phyloP scores from a whole-genome alignment of 805 yeast genomes.

The Hanseniaspora hatyaiensis region DNA sequence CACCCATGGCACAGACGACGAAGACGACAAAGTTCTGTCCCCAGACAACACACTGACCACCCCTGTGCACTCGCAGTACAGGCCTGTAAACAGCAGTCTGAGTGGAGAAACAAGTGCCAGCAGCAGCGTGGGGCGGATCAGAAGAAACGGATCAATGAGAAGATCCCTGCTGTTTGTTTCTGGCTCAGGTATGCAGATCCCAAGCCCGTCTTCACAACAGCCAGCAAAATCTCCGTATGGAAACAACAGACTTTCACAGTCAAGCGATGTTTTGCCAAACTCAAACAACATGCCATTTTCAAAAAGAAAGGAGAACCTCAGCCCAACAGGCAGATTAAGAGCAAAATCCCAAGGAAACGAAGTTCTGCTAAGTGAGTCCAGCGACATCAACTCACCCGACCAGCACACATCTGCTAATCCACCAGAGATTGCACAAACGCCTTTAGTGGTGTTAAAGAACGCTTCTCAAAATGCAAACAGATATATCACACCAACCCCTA shows the following conservation, averaged over 20 bases:
- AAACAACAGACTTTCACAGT: not conserved
- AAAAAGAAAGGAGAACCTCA: not conserved
- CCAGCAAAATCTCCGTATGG: not conserved
- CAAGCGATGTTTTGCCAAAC: not conserved
- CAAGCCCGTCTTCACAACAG: slow-evolving; percentile 2
- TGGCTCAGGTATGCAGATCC: slow-evolving; percentile 15
- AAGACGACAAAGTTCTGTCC: not conserved
- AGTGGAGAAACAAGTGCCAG: not conserved
- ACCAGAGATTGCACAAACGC: slow-evolving; percentile 2
- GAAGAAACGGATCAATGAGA: slow-evolving; percentile 16
- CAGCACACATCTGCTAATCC: not conserved
- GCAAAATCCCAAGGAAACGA: slow-evolving; percentile 9
- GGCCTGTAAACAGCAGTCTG: not conserved
- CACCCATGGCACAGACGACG: too few species aligned
- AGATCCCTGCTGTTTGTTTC: slow-evolving; percentile 15
- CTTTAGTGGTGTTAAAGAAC: slow-evolving; percentile 7
- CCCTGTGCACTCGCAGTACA: slow-evolving; percentile 8
- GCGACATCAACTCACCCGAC: too few species aligned
- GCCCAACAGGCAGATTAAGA: slow-evolving; percentile 4
- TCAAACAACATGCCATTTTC: not conserved
- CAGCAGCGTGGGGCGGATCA: not conserved
- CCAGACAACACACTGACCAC: not conserved
- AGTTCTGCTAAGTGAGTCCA: not conserved
- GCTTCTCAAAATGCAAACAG: not conserved
- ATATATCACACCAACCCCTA: slow-evolving; percentile 14